Evolutionary conservation across 2,329 filamentous ascomycete species (phyloP), one percentile per base, ranked within the genome.

Genomic region (Aplosporella prunicola): DNA sequence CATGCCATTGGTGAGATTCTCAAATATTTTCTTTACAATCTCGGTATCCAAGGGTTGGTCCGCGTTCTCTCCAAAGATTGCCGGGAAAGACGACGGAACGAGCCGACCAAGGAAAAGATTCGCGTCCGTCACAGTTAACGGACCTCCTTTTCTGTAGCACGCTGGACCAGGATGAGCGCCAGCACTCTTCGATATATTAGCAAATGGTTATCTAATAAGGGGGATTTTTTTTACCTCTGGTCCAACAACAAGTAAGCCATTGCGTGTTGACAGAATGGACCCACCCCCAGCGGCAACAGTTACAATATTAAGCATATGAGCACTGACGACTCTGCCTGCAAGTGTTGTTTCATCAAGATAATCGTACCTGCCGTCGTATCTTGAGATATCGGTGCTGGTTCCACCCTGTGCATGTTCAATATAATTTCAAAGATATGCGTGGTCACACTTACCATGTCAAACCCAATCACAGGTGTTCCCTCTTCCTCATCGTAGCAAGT

Each of bases 221-320:
- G 5, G 9, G 5, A 18, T 9, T 2, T 15, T n/a, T n/a, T 16
- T 23, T 15, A 39, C 35, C 24, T 93, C 86, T 1, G 88, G 88
- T 0, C 88, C 88, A 4, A 94, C 87, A 0, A 88, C 82, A 47
- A 95, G 93, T 0, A 95, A 67, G 1, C 88, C 87, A 46, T 94
- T 94, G 44, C 76, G 78, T 72, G 85, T 94, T 60, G 91, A 91
- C 3, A 95, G 68, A 20, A 80, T 71, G 1, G 83, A 89, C 5
- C 86, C 86, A 44, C 88, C 88, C 2, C 25, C 66, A 13, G 66
- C 66, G 6, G 66, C 66, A 2, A 57, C 52, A 9, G 54, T 59
- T 5, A 50, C 43, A 7, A 58, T 53, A 16, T 57, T 49, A 4
- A 60, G 47, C 41, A 55, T 52, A 2, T 56, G 53, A 0, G 47